A percentile compares a stretch with the other conserved stretches of the same genome.
Conservation (phyloP, 2,329 filamentous ascomycete species). For the Diaporthe capsici region DNA sequence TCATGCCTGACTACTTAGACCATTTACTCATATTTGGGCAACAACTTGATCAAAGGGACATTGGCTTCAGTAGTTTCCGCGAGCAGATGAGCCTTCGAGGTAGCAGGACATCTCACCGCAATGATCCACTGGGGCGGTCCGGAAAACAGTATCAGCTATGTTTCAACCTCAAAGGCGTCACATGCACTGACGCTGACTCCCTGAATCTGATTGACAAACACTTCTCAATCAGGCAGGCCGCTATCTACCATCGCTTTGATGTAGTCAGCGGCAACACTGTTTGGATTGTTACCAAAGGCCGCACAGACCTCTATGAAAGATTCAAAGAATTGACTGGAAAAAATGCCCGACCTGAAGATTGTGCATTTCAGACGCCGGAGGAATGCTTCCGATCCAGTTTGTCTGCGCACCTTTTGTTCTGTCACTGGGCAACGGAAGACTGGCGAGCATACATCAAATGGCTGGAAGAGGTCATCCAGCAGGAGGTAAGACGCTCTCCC, state of each 20-base stretch:
- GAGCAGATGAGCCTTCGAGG: not conserved
- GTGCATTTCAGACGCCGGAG: not conserved
- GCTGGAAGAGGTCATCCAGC: not conserved
- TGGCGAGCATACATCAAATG: not conserved
- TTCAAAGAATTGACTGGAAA: not conserved
- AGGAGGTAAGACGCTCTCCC: not conserved
- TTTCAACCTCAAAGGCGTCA: not conserved
- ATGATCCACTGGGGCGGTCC: not conserved
- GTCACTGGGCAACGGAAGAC: not conserved
- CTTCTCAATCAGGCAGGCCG: not conserved
- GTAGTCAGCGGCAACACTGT: not conserved
- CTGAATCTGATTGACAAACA: fast-evolving
- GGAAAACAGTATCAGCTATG: not conserved
- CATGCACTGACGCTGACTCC: not conserved
- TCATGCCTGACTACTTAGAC: not conserved
- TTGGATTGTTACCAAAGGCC: not conserved
- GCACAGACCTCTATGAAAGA: not conserved
- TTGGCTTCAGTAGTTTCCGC: not conserved
- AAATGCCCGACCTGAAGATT: not conserved
- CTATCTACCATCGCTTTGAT: not conserved
- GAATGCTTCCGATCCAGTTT: not conserved
- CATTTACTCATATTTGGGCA: not conserved
- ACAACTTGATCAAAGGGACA: not conserved
- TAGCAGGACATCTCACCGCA: not conserved
- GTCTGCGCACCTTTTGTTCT: not conserved